Percentiles rank a stretch among this genome's conserved stretches.
Conservation (phyloP, 148 eudicot genomes). For the Vaccinium macrocarpon region DNA sequence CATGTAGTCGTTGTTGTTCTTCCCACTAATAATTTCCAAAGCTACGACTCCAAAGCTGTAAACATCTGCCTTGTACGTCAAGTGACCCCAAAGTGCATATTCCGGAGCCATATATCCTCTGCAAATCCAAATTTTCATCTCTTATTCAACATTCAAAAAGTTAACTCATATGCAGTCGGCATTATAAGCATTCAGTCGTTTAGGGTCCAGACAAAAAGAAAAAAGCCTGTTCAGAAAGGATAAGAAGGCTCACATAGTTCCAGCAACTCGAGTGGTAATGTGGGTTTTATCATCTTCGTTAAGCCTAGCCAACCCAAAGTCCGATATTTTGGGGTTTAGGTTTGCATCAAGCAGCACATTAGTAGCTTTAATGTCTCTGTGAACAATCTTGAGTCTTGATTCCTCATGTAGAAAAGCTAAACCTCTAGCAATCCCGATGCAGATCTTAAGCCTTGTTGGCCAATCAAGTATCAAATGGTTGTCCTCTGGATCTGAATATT, state of each 20-base stretch:
- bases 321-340: conserved; percentile 45
- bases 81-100: conserved; percentile 52
- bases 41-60: conserved; percentile 48
- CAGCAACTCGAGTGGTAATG: conserved; percentile 50
- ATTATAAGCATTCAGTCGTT: neutral
- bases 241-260: conserved; percentile 37
- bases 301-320: conserved; percentile 51
- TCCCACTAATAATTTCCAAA: conserved; percentile 49
- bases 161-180: neutral
- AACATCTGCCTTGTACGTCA: conserved; percentile 48
- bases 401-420: conserved; percentile 51
- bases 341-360: conserved; percentile 43
- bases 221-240: neutral
- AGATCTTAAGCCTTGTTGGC: conserved; percentile 44
- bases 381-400: conserved; percentile 44
- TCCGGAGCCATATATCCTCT: conserved; percentile 70
- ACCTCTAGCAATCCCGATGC: conserved; percentile 48
- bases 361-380: conserved; percentile 52
- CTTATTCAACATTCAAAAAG: neutral
- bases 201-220: neutral
- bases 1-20: conserved; percentile 43
- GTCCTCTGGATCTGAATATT: conserved; percentile 24
- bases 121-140: conserved; percentile 11
- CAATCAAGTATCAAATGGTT: conserved; percentile 34
- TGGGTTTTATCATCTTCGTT: conserved; percentile 53